Conservation (phyloP, 2,329 filamentous ascomycete species). For the Penicillium sp. region DNA sequence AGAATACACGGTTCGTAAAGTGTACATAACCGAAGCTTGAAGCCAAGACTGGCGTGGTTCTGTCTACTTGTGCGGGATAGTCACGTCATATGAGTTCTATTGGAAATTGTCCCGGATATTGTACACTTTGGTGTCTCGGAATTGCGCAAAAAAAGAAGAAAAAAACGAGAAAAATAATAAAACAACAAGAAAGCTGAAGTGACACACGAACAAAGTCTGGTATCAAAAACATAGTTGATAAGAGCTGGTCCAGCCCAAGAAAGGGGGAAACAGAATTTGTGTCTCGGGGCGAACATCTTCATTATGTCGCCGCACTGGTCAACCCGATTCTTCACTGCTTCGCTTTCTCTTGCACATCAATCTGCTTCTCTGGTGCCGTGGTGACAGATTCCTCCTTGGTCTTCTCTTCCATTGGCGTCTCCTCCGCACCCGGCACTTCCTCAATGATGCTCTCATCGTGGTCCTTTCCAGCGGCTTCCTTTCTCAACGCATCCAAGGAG, state of each 20-base stretch:
- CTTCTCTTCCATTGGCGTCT: not conserved
- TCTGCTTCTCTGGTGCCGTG: conserved; percentile 3
- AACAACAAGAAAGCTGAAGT: not conserved
- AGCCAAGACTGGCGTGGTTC: too few relatives aligned
- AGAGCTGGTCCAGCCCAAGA: conserved; percentile 2
- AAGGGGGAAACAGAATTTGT: not conserved
- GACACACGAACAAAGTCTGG: conserved; percentile 4
- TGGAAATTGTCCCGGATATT: too few relatives aligned
- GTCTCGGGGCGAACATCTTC: too few relatives aligned
- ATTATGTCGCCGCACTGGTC: too few relatives aligned
- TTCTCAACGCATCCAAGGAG: conserved; percentile 25
- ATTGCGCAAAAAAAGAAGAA: too few relatives aligned
- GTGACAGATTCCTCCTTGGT: conserved; percentile 3
- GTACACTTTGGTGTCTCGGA: too few relatives aligned
- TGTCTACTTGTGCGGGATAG: too few relatives aligned
- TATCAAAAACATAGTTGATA: conserved; percentile 11
- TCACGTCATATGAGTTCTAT: too few relatives aligned
- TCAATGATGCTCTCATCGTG: conserved; percentile 24
- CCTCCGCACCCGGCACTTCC: conserved; percentile 4
- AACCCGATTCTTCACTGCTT: too few relatives aligned
- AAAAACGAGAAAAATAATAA: too few relatives aligned
- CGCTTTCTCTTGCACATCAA: conserved; percentile 5
- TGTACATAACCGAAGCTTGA: too few relatives aligned
- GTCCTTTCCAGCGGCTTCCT: conserved; percentile 22
- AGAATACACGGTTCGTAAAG: too few relatives aligned